These are phyloP conservation scores for Sarocladiaceae sp. DNA, from an alignment of 2,329 filamentous ascomycete genomes.

Conservation along the genomic window DNA sequence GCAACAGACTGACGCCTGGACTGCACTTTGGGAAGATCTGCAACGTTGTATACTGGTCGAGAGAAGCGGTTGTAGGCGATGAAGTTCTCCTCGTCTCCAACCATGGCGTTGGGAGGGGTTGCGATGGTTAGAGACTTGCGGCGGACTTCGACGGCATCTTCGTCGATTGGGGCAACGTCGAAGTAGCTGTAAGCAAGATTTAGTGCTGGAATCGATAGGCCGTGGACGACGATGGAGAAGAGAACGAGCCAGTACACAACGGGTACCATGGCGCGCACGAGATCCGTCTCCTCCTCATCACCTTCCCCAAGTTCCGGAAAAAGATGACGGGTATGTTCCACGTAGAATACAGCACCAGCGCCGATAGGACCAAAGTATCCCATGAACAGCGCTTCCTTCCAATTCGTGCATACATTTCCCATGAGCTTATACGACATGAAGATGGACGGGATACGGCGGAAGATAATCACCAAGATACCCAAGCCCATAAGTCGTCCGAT, in stretches of 20 bases:
- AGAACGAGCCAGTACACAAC: conserved; percentile 40
- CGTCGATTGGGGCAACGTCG: conserved; percentile 36
- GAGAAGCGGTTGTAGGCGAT: conserved; percentile 47
- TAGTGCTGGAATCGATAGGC: conserved; percentile 42
- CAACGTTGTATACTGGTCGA: conserved; percentile 24
- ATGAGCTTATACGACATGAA: conserved; percentile 51
- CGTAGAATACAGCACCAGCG: conserved; percentile 72
- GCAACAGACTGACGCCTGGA: no score
- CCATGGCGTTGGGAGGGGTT: conserved; percentile 34
- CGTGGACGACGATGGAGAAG: conserved; percentile 42
- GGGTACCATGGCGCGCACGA: conserved; percentile 31
- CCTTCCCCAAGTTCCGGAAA: conserved; percentile 31
- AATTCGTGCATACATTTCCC: conserved; percentile 45
- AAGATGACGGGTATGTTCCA: conserved; percentile 37
- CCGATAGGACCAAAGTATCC: conserved; percentile 72
- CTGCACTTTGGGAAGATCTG: conserved; percentile 9
- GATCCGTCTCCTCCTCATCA: conserved; percentile 28
- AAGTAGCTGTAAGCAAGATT: conserved; percentile 29
- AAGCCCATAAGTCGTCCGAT: conserved; percentile 44
- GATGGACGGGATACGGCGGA: conserved; percentile 54
- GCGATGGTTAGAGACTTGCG: conserved; percentile 30
- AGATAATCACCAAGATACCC: conserved; percentile 46
- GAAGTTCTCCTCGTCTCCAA: conserved; percentile 32
- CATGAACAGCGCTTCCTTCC: conserved; percentile 58
- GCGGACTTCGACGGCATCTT: conserved; percentile 35